Base-by-base conservation (phyloP, 169 alveolate genomes). In the Eimeria sp. region DNA sequence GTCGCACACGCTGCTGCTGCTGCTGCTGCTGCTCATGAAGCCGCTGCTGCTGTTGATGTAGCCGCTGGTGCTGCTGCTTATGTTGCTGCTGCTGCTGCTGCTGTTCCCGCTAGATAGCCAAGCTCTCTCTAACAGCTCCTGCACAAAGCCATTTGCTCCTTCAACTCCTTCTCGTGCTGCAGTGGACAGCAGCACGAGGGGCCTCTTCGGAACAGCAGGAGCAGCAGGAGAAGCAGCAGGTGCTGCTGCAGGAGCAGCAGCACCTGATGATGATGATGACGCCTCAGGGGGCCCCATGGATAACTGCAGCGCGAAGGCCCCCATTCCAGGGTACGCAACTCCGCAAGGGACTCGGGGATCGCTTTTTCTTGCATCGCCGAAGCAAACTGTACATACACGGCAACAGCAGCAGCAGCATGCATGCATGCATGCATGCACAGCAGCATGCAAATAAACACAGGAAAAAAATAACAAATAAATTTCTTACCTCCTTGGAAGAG, bases 341-440 rank as follows among this genome's bases (percentile, higher is more conserved):
- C 91, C 91, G 30, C 91, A 83, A 14, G 91, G 91, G 61, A 83
- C 18, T 7, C 91, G 72, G 7, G 91, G 75, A n/a, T 83, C 91
- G 54, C 30, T n/a, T 9, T 27, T 2, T 25, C 9, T 78, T 5
- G 49, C n/a, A 5, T 83, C 91, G 57, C 91, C 91, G 25, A 54
- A 9, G 54, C 91, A 83, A 49, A 83, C 91, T 83, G 91, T 6
- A 34, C 87, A 82, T 45, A 45, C 90, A 82, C 90, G 51, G 9
- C 75, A 54, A 27, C 91, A 83, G 91, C 72, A 47, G 25, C 4
- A 20, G 45, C 61, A 51, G 40, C 45, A 47, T 34, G 20, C 43
- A 43, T 2, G 22, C 22, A n/a, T 47, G 27, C 49, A 11, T 11
- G 49, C 49, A 72, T 43, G 6, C 22, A 25, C 47, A 4, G 63